A percentile compares a stretch with the other conserved stretches of the same genome.
These are phyloP conservation scores for Cyberlindnera mycetangii DNA, from an alignment of 805 yeast species.

Conservation along the genomic window DNA sequence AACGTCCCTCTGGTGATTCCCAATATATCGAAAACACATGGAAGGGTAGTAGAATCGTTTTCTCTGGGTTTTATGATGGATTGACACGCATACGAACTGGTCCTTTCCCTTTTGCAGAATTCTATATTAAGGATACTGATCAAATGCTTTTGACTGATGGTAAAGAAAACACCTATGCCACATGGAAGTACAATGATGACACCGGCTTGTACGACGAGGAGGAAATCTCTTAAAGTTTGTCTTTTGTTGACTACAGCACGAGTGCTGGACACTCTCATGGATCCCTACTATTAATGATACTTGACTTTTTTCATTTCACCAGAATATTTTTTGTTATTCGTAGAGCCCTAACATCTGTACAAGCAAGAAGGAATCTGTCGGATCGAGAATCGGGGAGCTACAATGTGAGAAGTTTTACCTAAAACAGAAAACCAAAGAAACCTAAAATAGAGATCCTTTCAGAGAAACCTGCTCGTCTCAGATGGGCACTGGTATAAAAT, in stretches of 20 bases:
- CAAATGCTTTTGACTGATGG: conserved; percentile 2
- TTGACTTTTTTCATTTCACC: neutral
- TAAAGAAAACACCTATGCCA: neutral
- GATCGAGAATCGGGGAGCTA: neutral
- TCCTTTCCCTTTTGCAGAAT: conserved; percentile 4
- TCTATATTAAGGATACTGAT: conserved; percentile 1
- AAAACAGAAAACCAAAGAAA: neutral
- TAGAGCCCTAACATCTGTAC: no score
- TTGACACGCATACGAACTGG: conserved; percentile 2
- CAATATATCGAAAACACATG: neutral
- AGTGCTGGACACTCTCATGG: neutral
- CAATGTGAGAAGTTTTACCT: neutral
- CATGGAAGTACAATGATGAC: conserved; percentile 6
- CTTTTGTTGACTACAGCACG: neutral
- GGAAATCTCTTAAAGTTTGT: neutral
- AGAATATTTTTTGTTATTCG: no score
- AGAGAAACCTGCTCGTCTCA: no score
- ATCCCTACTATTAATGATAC: no score
- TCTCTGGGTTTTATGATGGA: conserved; percentile 2
- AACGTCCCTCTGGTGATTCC: neutral
- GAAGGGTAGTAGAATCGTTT: conserved; percentile 3
- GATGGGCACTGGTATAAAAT: no score
- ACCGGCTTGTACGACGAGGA: conserved; percentile 1
- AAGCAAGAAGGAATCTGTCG: no score
- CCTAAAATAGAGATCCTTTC: neutral